Conservation (phyloP, 768 basidiomycete genomes). For the Phylloporus rhodoxanthus region DNA sequence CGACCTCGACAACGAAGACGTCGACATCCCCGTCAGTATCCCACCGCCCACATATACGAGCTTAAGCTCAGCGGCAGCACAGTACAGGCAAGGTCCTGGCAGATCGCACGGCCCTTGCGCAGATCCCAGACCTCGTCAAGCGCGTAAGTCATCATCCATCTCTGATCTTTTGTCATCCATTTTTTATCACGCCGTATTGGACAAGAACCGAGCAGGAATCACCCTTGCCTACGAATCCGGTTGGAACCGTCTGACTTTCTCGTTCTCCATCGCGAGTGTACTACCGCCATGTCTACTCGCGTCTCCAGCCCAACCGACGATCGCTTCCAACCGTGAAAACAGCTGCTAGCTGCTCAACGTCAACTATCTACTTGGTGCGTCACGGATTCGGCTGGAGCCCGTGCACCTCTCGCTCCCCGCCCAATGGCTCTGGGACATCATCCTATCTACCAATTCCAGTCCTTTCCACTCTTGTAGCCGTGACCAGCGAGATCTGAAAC, state of each 20-base stretch:
- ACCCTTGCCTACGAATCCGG: conserved; percentile 93
- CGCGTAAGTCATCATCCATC: conserved; percentile 44
- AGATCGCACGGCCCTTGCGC: conserved; percentile 25
- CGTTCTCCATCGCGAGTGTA: conserved; percentile 94
- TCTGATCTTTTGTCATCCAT: not conserved
- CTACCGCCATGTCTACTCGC: conserved; percentile 93
- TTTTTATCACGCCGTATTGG: no score
- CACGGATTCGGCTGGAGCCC: conserved; percentile 84
- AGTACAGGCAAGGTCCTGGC: no score
- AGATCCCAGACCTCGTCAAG: conserved; percentile 86
- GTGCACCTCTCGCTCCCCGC: conserved; percentile 91
- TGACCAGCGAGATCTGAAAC: no score
- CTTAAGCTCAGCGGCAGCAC: no score
- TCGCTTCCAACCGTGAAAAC: conserved; percentile 96
- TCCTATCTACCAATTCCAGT: conserved; percentile 99
- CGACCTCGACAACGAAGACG: no score
- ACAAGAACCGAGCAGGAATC: conserved; percentile 79
- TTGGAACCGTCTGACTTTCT: conserved; percentile 98
- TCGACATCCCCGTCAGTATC: no score
- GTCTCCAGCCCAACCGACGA: conserved; percentile 92
- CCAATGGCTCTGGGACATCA: conserved; percentile 98
- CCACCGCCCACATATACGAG: no score
- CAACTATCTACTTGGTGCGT: conserved; percentile 87
- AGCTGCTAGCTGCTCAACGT: conserved; percentile 98
- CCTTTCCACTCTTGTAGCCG: conserved; percentile 88